Percentiles rank a stretch among this genome's conserved stretches.
These are phyloP conservation scores for Russula sp. DNA, from an alignment of 768 basidiomycete genomes.

Conservation along the genomic window DNA sequence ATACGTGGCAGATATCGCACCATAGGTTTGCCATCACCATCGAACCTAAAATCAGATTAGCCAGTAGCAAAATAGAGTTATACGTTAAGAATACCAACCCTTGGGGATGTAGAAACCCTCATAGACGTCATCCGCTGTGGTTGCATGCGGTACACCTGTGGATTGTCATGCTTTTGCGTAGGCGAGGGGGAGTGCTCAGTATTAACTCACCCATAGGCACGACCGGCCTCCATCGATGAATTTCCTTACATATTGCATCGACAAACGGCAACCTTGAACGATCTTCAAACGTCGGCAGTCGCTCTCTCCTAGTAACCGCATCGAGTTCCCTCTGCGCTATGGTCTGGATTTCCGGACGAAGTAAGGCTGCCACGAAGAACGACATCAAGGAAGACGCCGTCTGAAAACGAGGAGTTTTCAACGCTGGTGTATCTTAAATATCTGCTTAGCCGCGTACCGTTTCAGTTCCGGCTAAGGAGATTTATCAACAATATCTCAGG, in stretches of 20 bases:
- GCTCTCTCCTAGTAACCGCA: slow-evolving; percentile 29
- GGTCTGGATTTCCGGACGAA: slow-evolving; percentile 33
- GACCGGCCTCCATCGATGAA: slow-evolving; percentile 32
- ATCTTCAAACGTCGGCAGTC: slow-evolving; percentile 36
- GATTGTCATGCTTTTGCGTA: too few relatives aligned
- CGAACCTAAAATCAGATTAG: slow-evolving; percentile 14
- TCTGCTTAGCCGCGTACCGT: slow-evolving; percentile 3
- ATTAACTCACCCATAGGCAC: slow-evolving; percentile 29
- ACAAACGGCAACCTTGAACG: slow-evolving; percentile 32
- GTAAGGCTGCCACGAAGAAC: slow-evolving; percentile 33
- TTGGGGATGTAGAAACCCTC: slow-evolving; percentile 30
- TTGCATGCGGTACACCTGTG: too few relatives aligned
- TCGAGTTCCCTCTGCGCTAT: slow-evolving; percentile 37
- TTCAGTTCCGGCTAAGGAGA: slow-evolving; percentile 11
- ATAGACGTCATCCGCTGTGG: slow-evolving; percentile 24
- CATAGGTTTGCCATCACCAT: slow-evolving; percentile 30
- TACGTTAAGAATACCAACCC: neutral
- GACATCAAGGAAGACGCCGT: slow-evolving; percentile 5
- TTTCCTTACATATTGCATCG: slow-evolving; percentile 32
- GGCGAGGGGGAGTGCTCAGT: too few relatives aligned
- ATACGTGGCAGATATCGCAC: neutral
- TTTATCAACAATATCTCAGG: neutral
- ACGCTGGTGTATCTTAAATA: neutral
- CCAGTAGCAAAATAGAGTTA: neutral
- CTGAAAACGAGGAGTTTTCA: neutral